Percentiles rank a stretch among this genome's conserved stretches.
Conservation (phyloP, 495 filamentous ascomycete species). For the Amniculicola lignicola region DNA sequence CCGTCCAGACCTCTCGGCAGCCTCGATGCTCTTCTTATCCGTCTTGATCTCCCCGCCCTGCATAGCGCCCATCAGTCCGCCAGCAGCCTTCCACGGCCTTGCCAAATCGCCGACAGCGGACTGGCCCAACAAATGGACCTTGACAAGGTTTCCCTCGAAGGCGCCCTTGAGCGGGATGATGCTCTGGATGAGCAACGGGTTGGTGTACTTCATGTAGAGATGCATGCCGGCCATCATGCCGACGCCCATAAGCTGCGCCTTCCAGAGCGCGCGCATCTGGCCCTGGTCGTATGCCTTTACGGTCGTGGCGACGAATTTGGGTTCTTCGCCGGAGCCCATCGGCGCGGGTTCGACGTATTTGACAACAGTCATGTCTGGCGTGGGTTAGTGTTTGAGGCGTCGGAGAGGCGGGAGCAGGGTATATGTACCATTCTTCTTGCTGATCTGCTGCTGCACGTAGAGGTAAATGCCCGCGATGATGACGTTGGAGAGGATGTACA, state of each 20-base stretch:
- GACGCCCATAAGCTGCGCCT: slow-evolving; percentile 88
- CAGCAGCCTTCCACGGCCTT: slow-evolving; percentile 86
- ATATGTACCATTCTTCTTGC: slow-evolving; percentile 86
- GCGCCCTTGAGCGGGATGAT: slow-evolving; percentile 97
- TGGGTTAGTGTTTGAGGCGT: background rate
- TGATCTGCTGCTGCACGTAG: slow-evolving; percentile 77
- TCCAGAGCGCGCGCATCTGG: slow-evolving; percentile 78
- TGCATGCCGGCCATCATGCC: slow-evolving; percentile 99
- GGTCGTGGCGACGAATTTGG: slow-evolving; percentile 93
- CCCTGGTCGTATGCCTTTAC: slow-evolving; percentile 85
- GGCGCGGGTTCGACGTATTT: slow-evolving; percentile 96
- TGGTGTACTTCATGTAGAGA: slow-evolving; percentile 98
- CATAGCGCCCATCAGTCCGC: slow-evolving; percentile 73
- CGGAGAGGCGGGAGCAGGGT: background rate
- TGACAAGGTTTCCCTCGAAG: slow-evolving; percentile 88
- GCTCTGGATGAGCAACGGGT: slow-evolving; percentile 95
- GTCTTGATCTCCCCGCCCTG: slow-evolving; percentile 71
- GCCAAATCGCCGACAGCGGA: slow-evolving; percentile 89
- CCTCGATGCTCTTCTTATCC: slow-evolving; percentile 86
- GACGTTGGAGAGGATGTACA: slow-evolving; percentile 84
- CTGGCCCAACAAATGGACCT: slow-evolving; percentile 89
- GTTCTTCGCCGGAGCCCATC: slow-evolving; percentile 87
- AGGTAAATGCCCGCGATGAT: slow-evolving; percentile 81
- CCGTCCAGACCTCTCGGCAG: slow-evolving; percentile 42
- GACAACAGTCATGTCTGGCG: slow-evolving; percentile 85